phyloP scores from a whole-genome alignment of 2,329 filamentous ascomycete genomes.

The Hypoxylon sp. region DNA sequence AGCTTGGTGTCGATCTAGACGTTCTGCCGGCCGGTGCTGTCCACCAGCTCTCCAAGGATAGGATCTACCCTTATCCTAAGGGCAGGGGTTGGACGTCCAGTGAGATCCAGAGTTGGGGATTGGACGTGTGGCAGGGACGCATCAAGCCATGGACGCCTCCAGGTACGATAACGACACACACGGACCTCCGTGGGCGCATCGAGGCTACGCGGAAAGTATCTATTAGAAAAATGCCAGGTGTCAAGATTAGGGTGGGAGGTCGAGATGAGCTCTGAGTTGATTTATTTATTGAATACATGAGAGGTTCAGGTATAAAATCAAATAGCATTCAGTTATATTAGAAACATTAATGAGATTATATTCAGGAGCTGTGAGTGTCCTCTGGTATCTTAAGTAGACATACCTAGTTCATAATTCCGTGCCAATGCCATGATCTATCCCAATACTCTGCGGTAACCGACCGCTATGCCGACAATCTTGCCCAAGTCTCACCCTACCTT shows the following conservation, averaged over 20 bases:
- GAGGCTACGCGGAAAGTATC: slow-evolving; percentile 48
- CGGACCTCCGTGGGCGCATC: slow-evolving; percentile 47
- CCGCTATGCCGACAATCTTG: slow-evolving; percentile 16
- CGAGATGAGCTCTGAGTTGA: slow-evolving; percentile 48
- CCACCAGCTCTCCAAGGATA: slow-evolving; percentile 56
- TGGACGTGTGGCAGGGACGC: slow-evolving; percentile 58
- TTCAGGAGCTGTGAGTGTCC: slow-evolving; percentile 20
- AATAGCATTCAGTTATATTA: background rate
- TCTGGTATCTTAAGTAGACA: slow-evolving; percentile 20
- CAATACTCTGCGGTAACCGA: background rate
- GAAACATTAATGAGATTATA: slow-evolving; percentile 2
- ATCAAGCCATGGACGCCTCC: slow-evolving; percentile 56
- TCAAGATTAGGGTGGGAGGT: slow-evolving; percentile 50
- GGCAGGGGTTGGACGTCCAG: slow-evolving; percentile 49
- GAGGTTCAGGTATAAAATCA: background rate
- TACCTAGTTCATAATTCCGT: slow-evolving; percentile 6
- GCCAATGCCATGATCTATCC: slow-evolving; percentile 10
- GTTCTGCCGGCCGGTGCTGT: slow-evolving; percentile 55
- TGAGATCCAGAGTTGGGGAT: slow-evolving; percentile 56
- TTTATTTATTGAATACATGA: background rate
- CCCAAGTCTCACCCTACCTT: slow-evolving; percentile 6
- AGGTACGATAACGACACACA: slow-evolving; percentile 48
- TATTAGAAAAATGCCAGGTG: slow-evolving; percentile 48
- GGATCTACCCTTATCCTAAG: slow-evolving; percentile 57
- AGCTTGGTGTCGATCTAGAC: slow-evolving; percentile 53